These are phyloP conservation scores for Butyriboletus appendiculatus DNA, from an alignment of 1,284 basidiomycete genomes.

Conservation along the genomic window DNA sequence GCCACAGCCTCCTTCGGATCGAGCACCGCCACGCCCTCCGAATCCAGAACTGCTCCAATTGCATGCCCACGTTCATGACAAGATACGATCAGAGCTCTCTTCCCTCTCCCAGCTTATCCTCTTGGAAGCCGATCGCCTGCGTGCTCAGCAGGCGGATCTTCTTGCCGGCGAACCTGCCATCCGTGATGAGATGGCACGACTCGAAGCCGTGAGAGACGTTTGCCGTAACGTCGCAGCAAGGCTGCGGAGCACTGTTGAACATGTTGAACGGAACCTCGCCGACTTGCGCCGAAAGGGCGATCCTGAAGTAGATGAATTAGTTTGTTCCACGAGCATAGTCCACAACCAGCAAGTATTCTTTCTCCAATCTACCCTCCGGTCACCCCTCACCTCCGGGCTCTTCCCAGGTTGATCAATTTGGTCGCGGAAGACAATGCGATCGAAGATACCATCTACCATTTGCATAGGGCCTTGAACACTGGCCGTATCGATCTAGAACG, in stretches of 20 bases:
- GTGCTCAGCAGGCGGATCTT: conserved; percentile 81
- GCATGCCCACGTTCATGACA: conserved; percentile 80
- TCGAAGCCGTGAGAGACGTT: conserved; percentile 93
- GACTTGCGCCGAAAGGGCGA: conserved; percentile 76
- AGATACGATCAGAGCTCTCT: conserved; percentile 69
- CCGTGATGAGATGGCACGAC: conserved; percentile 92
- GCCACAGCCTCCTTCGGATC: conserved; percentile 32
- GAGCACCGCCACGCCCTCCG: conserved; percentile 79
- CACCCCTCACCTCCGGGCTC: conserved; percentile 13
- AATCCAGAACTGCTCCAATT: conserved; percentile 86
- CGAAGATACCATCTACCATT: conserved; percentile 97
- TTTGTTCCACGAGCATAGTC: conserved; percentile 94
- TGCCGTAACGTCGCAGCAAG: conserved; percentile 78
- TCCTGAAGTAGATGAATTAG: conserved; percentile 88
- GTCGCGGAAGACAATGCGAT: conserved; percentile 99
- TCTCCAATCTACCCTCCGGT: conserved; percentile 4
- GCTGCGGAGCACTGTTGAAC: conserved; percentile 60
- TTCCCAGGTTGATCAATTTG: conserved; percentile 82
- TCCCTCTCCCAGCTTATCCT: conserved; percentile 66
- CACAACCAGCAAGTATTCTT: conserved; percentile 83
- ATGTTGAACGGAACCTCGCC: conserved; percentile 66
- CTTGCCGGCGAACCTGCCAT: conserved; percentile 90
- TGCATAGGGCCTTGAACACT: conserved; percentile 90
- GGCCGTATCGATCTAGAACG: conserved; percentile 92
- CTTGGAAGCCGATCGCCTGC: conserved; percentile 74